Base-by-base conservation (phyloP, 108 stramenopile species). In the Conticribra guillardii region DNA sequence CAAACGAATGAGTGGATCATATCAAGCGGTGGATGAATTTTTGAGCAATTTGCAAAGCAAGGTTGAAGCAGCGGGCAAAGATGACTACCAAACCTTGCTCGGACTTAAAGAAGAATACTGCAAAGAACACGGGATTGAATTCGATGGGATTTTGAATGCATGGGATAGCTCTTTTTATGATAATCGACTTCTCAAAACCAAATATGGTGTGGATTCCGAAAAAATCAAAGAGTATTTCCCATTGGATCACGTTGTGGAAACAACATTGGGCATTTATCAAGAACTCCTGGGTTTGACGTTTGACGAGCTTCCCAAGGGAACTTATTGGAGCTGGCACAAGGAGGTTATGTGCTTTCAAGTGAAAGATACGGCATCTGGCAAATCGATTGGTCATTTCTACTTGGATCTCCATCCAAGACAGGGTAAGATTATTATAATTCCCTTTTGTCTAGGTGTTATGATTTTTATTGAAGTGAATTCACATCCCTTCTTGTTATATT, bases 171-270 rank as follows among this genome's bases (percentile, higher is more conserved):
- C 29, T 14, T 83, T 74, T 41, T 83, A 83, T 58, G 66, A 47
- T 22, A 66, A 73, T 27, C 57, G 33, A 3, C 68, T 79, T 21
- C 55, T 79, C 31, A 79, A 74, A 21, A 50, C 55, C 14, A 55
- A 83, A 32, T 81, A 69, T 27, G 76, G 76, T 28, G 82, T 83
- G 0, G 82, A 83, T 41, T 17, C 77, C n/a, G 78, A 83, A 45
- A 51, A 45, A 24, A 74, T 79, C 37, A 28, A 49, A 22, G 46
- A 79, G 31, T 83, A 79, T 37, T 83, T 83, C 48, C 82, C 82
- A 0, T 67, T 83, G 1, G 77, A 74, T 33, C 82, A 83, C 27
- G 82, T 83, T 16, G 77, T 83, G 16, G 64, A 54, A 16, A 74
- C 66, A 34, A 83, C 77, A 26, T 17, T 83, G 32, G 41, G 55